Percentiles rank a stretch among this genome's conserved stretches.
These are phyloP conservation scores for Ilyonectria sp. DNA, from an alignment of 2,329 filamentous ascomycete genomes.

Conservation along the genomic window DNA sequence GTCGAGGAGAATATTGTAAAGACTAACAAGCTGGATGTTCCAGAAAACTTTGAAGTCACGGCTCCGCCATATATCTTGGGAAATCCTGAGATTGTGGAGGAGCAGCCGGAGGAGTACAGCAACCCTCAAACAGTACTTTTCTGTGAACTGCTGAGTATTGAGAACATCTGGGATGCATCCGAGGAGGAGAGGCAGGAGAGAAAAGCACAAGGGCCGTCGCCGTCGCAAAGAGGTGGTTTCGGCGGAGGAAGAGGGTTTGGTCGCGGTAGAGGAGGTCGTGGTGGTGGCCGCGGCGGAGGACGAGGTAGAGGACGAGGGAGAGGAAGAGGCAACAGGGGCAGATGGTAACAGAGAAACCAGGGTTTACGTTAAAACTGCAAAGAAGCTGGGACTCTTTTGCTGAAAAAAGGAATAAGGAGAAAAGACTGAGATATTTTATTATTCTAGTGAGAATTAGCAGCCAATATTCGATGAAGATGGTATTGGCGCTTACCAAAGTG, in stretches of 20 bases:
- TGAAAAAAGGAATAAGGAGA: neutral
- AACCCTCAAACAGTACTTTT: conserved; percentile 90
- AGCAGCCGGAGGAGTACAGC: conserved; percentile 84
- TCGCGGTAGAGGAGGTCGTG: conserved; percentile 55
- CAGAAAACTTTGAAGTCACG: conserved; percentile 82
- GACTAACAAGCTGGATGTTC: conserved; percentile 75
- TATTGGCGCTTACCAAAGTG: neutral
- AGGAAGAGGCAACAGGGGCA: conserved; percentile 41
- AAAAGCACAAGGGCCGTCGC: conserved; percentile 70
- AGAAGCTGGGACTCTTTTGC: neutral
- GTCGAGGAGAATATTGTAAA: conserved; percentile 82
- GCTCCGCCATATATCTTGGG: conserved; percentile 78
- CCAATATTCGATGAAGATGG: neutral
- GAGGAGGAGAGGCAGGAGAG: conserved; percentile 78
- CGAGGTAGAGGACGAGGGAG: conserved; percentile 47
- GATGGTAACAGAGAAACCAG: conserved; percentile 32
- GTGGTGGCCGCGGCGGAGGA: conserved; percentile 52
- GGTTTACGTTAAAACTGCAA: neutral
- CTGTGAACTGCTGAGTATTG: conserved; percentile 82
- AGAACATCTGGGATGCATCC: conserved; percentile 82
- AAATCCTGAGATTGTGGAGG: conserved; percentile 69
- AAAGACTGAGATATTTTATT: neutral
- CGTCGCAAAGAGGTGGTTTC: conserved; percentile 54
- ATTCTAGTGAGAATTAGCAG: no score
- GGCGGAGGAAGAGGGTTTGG: conserved; percentile 55